These are phyloP conservation scores for Acer campestre DNA, from an alignment of 345 rosid species.

Conservation along the genomic window DNA sequence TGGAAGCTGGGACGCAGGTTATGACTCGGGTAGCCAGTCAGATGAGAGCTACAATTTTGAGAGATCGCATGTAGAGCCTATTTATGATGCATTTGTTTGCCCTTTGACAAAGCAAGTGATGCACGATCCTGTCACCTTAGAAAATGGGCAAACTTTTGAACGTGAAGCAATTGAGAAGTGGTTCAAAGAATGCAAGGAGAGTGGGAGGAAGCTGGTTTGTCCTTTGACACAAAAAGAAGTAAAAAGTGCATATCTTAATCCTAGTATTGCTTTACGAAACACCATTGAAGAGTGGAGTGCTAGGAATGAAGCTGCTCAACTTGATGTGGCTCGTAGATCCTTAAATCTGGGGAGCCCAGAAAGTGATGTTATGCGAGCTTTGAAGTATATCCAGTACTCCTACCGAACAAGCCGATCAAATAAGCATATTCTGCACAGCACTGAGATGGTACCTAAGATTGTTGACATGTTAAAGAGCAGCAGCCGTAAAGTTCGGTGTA, in stretches of 20 bases:
- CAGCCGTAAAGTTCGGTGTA: conserved; percentile 76
- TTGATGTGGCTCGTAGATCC: conserved; percentile 77
- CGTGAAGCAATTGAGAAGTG: conserved; percentile 89
- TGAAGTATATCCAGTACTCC: conserved; percentile 57
- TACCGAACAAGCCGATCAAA: conserved; percentile 56
- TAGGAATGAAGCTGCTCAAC: conserved; percentile 84
- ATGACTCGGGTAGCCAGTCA: conserved; percentile 67
- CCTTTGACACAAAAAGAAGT: conserved; percentile 75
- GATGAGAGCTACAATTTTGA: conserved; percentile 72
- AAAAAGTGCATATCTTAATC: conserved; percentile 58
- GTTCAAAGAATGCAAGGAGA: conserved; percentile 76
- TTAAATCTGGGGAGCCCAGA: conserved; percentile 64
- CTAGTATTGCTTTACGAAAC: conserved; percentile 79
- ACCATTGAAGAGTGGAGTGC: conserved; percentile 97
- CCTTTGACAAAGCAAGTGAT: conserved; percentile 91
- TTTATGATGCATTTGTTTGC: conserved; percentile 89
- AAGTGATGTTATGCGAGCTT: conserved; percentile 56
- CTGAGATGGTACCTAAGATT: conserved; percentile 74
- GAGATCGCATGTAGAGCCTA: conserved; percentile 62
- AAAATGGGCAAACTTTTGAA: conserved; percentile 87
- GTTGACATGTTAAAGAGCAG: conserved; percentile 72
- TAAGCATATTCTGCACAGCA: conserved; percentile 60
- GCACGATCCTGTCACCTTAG: conserved; percentile 84
- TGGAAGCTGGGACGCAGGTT: conserved; percentile 69
- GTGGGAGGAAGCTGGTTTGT: conserved; percentile 61